Evolutionary conservation across 2,329 filamentous ascomycete genomes (phyloP), one percentile per base, ranked within the genome.

Genomic region (Sphaerulina musiva): DNA sequence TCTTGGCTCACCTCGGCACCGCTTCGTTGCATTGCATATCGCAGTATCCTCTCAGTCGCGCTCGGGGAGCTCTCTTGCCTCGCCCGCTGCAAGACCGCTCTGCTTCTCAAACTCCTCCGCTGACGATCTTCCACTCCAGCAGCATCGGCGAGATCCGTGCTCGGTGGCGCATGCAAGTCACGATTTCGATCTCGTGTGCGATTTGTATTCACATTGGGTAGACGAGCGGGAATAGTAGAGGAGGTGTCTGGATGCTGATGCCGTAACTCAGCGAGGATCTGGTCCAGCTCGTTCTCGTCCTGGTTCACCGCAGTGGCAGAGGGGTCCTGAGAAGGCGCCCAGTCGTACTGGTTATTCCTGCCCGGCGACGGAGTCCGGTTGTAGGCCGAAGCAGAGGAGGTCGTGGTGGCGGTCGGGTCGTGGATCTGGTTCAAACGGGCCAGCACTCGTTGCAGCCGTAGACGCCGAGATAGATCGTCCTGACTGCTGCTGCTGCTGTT

Each of bases 261-360:
- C 17, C 73, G 64, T 49, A 76, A 59, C 49, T 74, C 71, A 10
- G 64, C 62, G 48, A 75, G 63, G 46, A 75, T 72, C 44, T 67
- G 66, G 46, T 73, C 69, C 47, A 74, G 64, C 55, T 74, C 73
- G 51, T 66, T 66, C 12, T 66, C 66, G 48, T 72, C 68, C 45
- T 60, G 57, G 50, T 67, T 65, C 26, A 64, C 64, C 48, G 70
- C 64, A 46, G 23, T 46, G 31, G 42, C 42, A 39, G 62, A 65
- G n/a, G 64, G 70, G 34, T 72, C 70, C 7, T 73, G 73, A 32
- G 57, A 57, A 12, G 80, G 80, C 34, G 80, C 79, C 81, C 81
- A 83, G 65, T 82, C 80, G 67, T 83, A 83, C 42, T 83, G 69
- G 51, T 72, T 76, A 61, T 81, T 79, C 57, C 75, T 68, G 60